phyloP scores from a whole-genome alignment of 257 asterid species.

The Solanum stenotomum region DNA sequence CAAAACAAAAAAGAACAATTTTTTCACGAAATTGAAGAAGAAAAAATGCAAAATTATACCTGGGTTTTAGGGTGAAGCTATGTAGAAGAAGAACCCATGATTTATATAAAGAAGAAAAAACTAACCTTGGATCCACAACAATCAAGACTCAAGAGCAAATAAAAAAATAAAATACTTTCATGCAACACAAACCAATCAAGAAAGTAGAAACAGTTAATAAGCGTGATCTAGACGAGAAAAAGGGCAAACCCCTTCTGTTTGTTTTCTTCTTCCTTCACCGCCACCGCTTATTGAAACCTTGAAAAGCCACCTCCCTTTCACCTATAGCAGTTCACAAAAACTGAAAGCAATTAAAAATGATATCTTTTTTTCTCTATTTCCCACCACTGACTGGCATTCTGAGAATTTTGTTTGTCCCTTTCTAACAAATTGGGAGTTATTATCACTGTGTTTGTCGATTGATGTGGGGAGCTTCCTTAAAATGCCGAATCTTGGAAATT shows the following conservation, averaged over 20 bases:
- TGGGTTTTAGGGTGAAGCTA: neutral
- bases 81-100: neutral
- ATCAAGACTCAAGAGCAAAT: neutral
- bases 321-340: neutral
- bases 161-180: neutral
- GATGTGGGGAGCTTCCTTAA: neutral
- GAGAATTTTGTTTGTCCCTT: neutral
- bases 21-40: neutral
- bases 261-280: neutral
- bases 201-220: neutral
- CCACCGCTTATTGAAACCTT: neutral
- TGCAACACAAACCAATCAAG: neutral
- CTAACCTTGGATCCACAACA: neutral
- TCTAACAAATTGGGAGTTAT: neutral
- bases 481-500: neutral
- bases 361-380: neutral
- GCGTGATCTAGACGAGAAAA: neutral
- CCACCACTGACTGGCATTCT: neutral
- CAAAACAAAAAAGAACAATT: neutral
- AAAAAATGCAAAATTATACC: neutral
- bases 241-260: neutral
- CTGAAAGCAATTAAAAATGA: neutral
- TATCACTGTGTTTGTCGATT: neutral
- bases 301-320: neutral
- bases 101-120: neutral